Conservation (phyloP, 768 basidiomycete species). For the Myochromella boudieri region DNA sequence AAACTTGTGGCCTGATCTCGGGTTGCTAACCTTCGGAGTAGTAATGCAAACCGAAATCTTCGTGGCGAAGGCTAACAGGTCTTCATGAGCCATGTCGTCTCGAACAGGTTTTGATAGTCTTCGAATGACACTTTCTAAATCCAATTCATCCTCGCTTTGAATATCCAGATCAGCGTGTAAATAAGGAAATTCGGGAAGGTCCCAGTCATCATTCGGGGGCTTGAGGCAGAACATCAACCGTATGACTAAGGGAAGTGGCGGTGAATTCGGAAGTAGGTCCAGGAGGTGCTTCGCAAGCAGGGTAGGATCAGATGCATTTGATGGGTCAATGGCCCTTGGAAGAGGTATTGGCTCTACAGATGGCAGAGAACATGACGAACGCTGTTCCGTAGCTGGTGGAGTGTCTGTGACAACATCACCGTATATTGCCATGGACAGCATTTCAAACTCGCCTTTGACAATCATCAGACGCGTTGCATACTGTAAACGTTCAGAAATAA, state of each 20-base stretch:
- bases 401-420: constrained; percentile 54
- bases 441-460: constrained; percentile 70
- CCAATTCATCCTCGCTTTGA: constrained; percentile 46
- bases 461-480: constrained; percentile 79
- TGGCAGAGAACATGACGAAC: constrained; percentile 42
- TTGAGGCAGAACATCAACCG: constrained; percentile 81
- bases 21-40: constrained; percentile 52
- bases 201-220: constrained; percentile 79
- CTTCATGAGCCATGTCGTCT: constrained; percentile 52
- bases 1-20: background rate
- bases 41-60: constrained; percentile 51
- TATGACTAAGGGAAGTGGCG: constrained; percentile 62
- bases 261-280: constrained; percentile 57
- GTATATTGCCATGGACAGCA: constrained; percentile 64
- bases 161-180: constrained; percentile 61
- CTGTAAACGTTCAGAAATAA: constrained; percentile 31
- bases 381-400: constrained; percentile 31
- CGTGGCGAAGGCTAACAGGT: constrained; percentile 53
- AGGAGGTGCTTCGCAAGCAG: constrained; percentile 62
- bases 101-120: constrained; percentile 57
- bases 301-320: constrained; percentile 59
- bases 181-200: constrained; percentile 69
- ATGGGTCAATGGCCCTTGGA: constrained; percentile 56
- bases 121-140: constrained; percentile 57
- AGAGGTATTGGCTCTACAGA: constrained; percentile 37